Evolutionary conservation across 2,329 filamentous ascomycete genomes (phyloP).

Genomic region (Daldinia eschscholtzii): DNA sequence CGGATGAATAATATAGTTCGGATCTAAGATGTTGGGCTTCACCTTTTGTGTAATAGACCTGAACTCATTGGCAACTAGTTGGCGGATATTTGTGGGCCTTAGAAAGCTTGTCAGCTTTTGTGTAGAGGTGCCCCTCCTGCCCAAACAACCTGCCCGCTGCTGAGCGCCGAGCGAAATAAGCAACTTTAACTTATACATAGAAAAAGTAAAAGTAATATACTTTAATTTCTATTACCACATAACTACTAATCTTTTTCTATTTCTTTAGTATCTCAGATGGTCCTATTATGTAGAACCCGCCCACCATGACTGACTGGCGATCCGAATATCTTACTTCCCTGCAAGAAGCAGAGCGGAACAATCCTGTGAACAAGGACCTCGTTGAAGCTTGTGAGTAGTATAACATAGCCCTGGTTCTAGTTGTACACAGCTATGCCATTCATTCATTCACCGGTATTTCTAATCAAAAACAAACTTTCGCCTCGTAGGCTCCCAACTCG

Average conservation of each 20-base stretch:
- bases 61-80: conserved; percentile 16
- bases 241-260: not conserved
- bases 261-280: conserved; percentile 27
- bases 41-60: conserved; percentile 1
- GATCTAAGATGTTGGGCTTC: not conserved
- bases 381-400: conserved; percentile 78
- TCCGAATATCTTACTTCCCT: conserved; percentile 84
- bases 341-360: conserved; percentile 77
- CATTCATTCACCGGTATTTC: conserved; percentile 10
- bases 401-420: not conserved
- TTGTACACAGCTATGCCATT: too few species aligned
- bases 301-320: conserved; percentile 75
- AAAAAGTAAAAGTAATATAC: not conserved
- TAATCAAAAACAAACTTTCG: not conserved
- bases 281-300: conserved; percentile 36
- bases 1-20: not conserved
- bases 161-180: conserved; percentile 6
- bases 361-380: conserved; percentile 71
- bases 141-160: conserved; percentile 8
- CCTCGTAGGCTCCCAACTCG: conserved; percentile 53
- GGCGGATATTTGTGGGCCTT: conserved; percentile 32
- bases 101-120: conserved; percentile 10
- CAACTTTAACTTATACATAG: conserved; percentile 23
- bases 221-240: not conserved
- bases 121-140: conserved; percentile 27